Conservation (phyloP, 2,329 filamentous ascomycete genomes). For the Dendryphion nanum region DNA sequence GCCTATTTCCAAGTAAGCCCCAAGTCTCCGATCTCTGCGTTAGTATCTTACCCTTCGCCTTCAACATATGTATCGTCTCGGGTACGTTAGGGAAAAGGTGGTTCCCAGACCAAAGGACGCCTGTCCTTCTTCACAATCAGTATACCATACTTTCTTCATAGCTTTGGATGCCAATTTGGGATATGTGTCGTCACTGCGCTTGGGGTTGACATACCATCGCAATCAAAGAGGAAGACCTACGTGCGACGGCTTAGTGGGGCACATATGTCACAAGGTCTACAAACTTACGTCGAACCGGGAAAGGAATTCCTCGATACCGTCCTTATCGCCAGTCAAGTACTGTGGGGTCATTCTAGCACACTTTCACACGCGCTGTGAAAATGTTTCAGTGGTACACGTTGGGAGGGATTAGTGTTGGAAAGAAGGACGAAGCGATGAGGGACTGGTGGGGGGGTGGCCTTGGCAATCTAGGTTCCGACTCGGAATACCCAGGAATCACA, state of each 20-base stretch:
- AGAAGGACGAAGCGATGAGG: too few species aligned
- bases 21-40: not conserved
- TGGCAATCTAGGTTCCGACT: too few species aligned
- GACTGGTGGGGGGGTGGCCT: too few species aligned
- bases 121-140: constrained; percentile 55
- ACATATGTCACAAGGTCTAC: too few species aligned
- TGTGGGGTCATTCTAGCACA: constrained; percentile 41
- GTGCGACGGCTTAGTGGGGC: not conserved
- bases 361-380: too few species aligned
- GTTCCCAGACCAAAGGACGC: constrained; percentile 95
- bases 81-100: constrained; percentile 81
- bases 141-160: constrained; percentile 3
- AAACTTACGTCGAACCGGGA: constrained; percentile 84
- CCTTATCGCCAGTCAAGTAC: constrained; percentile 76
- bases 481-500: too few species aligned
- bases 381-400: too few species aligned
- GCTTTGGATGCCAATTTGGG: not conserved
- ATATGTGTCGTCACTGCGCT: not conserved
- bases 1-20: constrained; percentile 57
- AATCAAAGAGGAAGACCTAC: constrained; percentile 91
- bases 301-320: constrained; percentile 78
- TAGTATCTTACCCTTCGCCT: constrained; percentile 65
- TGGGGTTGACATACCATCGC: constrained; percentile 69
- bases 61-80: constrained; percentile 80
- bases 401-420: too few species aligned